Evolutionary conservation across 116 monocot species (phyloP).

Genomic region (Posidonia oceanica): DNA sequence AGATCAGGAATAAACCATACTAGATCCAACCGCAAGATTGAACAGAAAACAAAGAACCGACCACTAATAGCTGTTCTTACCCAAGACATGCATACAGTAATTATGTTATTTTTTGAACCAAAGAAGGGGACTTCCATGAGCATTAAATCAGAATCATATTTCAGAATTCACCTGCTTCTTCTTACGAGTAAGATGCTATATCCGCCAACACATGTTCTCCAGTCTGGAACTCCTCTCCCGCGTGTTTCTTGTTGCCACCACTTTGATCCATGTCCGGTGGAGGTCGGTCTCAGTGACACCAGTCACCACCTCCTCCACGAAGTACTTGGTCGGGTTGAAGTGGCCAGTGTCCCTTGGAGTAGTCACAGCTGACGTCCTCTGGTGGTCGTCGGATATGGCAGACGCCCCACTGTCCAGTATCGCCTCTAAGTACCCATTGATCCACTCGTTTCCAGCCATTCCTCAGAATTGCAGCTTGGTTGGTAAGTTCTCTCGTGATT

Average conservation of each 20-base stretch:
- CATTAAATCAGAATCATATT: no score
- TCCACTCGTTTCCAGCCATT: conserved; percentile 93
- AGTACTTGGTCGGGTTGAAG: conserved; percentile 84
- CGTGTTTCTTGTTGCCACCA: conserved; percentile 74
- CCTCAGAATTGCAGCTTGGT: not conserved
- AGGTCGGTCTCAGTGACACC: conserved; percentile 84
- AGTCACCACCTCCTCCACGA: conserved; percentile 86
- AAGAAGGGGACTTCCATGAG: no score
- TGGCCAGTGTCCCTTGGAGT: conserved; percentile 18
- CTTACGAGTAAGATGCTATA: conserved; percentile 84
- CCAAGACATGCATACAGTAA: no score
- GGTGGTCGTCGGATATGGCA: conserved; percentile 23
- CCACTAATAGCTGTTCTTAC: no score
- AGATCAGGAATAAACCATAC: no score
- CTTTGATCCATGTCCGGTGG: conserved; percentile 91
- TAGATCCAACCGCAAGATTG: no score
- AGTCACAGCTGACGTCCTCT: conserved; percentile 1
- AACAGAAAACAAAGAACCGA: no score
- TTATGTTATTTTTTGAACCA: no score
- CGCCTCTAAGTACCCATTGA: conserved; percentile 94
- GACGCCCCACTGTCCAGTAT: conserved; percentile 60
- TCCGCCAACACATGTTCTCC: conserved; percentile 98
- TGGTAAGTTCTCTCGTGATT: no score
- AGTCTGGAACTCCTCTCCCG: conserved; percentile 55
- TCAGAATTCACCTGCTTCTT: conserved; percentile 54